Conservation (phyloP, 345 rosid species). For the Fremontodendron californicum region DNA sequence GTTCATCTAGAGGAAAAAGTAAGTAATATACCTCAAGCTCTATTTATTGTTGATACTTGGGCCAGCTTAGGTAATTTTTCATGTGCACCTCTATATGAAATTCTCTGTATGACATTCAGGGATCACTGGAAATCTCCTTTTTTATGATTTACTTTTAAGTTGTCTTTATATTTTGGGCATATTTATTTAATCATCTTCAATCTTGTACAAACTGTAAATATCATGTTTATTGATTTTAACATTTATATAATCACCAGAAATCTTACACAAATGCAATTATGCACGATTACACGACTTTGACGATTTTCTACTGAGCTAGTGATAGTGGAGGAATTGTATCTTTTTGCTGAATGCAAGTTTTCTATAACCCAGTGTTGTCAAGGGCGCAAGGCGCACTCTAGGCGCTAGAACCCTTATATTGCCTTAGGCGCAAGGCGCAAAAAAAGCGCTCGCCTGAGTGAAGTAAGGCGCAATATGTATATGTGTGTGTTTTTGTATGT, state of each 20-base stretch:
- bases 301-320: not conserved
- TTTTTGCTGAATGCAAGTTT: not conserved
- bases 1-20: slow-evolving; percentile 91
- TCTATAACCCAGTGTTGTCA: too few relatives aligned
- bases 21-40: not conserved
- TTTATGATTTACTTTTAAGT: not conserved
- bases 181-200: not conserved
- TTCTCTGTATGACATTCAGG: not conserved
- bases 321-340: not conserved
- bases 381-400: too few relatives aligned
- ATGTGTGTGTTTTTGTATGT: too few relatives aligned
- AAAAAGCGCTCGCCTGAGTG: too few relatives aligned
- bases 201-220: not conserved
- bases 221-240: not conserved
- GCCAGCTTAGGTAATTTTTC: not conserved
- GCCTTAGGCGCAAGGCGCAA: too few relatives aligned
- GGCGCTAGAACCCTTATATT: too few relatives aligned
- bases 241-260: not conserved
- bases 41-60: not conserved
- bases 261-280: not conserved
- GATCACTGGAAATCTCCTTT: not conserved
- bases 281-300: not conserved
- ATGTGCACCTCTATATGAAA: not conserved
- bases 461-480: too few relatives aligned
- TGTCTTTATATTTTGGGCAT: not conserved